Percentiles rank a stretch among this genome's conserved stretches.
phyloP scores from a whole-genome alignment of 345 rosid species.

The Citrus cavaleriei region DNA sequence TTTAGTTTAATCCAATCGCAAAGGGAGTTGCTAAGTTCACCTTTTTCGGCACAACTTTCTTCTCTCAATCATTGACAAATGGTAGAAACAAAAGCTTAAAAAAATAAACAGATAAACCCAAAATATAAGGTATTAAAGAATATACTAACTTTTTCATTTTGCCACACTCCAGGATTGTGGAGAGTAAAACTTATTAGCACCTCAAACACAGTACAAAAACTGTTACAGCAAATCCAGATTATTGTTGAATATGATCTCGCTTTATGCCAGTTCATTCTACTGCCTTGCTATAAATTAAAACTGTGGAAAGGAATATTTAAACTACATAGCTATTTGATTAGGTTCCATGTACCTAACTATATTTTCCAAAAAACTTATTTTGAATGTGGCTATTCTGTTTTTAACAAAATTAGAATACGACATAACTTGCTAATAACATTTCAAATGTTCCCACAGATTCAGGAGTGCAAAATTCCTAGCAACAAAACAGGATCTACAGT shows the following conservation, averaged over 20 bases:
- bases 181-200: not conserved
- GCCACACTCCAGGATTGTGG: not conserved
- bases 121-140: not conserved
- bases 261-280: too few species aligned
- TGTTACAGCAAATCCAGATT: not conserved
- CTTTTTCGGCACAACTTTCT: accelerated
- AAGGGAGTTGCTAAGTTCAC: not conserved
- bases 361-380: too few species aligned
- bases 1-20: not conserved
- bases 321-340: too few species aligned
- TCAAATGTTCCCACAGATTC: not conserved
- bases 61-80: not conserved
- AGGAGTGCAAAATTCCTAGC: not conserved
- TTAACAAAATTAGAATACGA: not conserved
- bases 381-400: too few species aligned
- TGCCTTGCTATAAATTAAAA: too few species aligned
- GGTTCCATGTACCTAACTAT: not conserved
- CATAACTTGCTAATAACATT: not conserved
- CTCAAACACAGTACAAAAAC: not conserved
- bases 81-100: not conserved
- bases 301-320: too few species aligned
- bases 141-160: not conserved
- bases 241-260: not conserved
- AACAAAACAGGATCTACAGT: not conserved
- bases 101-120: not conserved